phyloP scores from a whole-genome alignment of 768 basidiomycete species.

The Mrakia gelida region DNA sequence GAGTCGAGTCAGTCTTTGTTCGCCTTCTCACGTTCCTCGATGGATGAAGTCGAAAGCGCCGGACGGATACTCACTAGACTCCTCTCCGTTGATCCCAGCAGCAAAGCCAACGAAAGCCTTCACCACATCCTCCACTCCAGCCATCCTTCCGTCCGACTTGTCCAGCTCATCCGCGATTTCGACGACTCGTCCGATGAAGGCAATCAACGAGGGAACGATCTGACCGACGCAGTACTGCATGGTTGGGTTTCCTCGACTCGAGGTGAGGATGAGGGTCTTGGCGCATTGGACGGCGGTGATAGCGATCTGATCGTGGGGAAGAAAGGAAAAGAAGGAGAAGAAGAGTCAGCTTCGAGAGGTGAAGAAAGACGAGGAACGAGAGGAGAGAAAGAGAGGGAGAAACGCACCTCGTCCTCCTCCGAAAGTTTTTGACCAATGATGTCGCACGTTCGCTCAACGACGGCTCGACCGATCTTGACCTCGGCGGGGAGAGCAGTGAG shows the following conservation, averaged over 20 bases:
- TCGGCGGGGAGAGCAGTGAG: constrained; percentile 69
- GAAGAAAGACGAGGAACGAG: neutral
- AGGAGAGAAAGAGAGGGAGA: constrained; percentile 30
- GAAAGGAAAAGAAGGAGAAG: neutral
- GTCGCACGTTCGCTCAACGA: constrained; percentile 79
- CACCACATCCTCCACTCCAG: constrained; percentile 72
- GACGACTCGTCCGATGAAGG: constrained; percentile 67
- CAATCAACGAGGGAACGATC: constrained; percentile 75
- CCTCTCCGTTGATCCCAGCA: constrained; percentile 54
- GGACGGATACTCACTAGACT: constrained; percentile 58
- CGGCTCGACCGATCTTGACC: constrained; percentile 63
- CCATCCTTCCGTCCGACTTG: constrained; percentile 53
- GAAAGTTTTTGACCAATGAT: constrained; percentile 74
- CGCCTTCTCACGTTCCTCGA: neutral
- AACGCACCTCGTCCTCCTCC: constrained; percentile 56
- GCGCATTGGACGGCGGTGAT: constrained; percentile 87
- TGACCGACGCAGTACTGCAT: constrained; percentile 68
- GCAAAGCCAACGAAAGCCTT: constrained; percentile 71
- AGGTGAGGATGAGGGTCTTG: constrained; percentile 72
- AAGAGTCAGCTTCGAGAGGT: neutral
- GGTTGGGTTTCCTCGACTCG: constrained; percentile 59
- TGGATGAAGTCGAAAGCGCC: neutral
- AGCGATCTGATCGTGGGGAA: constrained; percentile 53
- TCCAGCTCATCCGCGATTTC: constrained; percentile 57
- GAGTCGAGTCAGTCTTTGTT: neutral